Evolutionary conservation across 2,329 filamentous ascomycete genomes (phyloP), one percentile per base, ranked within the genome.

Genomic region (Fusarium staphyleae): DNA sequence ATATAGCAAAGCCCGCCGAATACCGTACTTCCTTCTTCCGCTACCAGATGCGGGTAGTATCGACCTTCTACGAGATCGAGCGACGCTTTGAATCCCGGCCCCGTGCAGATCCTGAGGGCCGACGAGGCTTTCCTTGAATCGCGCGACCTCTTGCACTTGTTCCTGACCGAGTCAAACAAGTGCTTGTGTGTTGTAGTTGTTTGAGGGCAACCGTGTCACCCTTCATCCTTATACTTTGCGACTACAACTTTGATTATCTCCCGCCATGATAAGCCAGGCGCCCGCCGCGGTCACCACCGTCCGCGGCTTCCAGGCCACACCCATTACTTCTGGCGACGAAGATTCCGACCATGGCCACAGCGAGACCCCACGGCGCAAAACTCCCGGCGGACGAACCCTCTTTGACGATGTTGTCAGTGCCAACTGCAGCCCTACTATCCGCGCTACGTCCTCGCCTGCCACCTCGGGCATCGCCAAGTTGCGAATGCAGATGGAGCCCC

Each of bases 381-480:
- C 52, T 11, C 75, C 69, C 60, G 75, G 74, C 47, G 74, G 74
- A 45, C 77, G 74, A 32, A 63, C 71, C 47, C 74, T 75, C 35
- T 71, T 85, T 44, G 74, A 83, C 68, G 82, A 86, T 70, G 78
- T 85, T 13, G 80, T 86, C 62, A 86, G 83, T 70, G 81, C 81
- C 49, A 78, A 89, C 72, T 87, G 84, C 73, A 87, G 85, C 70
- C 86, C 86, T 7, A 70, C 79, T 45, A 71, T 88, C 57, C 81
- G 83, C 40, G 75, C 73, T n/a, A 67, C 73, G 19, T 72, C 77
- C 13, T 84, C 83, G 14, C 82, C 83, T 10, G 79, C 77, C 41
- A 68, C 86, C 24, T 87, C 88, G 54, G 92, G 91, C 40, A 92
- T 97, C 66, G 90, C 90, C 68, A 89, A 88, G 66, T 78, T 97